Evolutionary conservation across 805 yeast species (phyloP).

Genomic region (Lachancea kluyveri): DNA sequence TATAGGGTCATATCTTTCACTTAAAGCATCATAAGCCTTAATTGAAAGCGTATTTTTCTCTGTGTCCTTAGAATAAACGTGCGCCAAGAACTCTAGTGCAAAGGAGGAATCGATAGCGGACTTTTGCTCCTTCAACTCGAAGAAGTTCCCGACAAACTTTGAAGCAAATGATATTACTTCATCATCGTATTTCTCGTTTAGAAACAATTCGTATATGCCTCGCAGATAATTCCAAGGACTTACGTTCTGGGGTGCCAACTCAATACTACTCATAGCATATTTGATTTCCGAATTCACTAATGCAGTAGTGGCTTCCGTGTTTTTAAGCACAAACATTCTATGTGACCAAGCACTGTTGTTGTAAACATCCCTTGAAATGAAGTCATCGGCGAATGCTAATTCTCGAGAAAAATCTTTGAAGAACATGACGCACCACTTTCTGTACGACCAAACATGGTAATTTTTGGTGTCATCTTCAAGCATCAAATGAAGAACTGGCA

Average conservation of each 20-base stretch:
- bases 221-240: slow-evolving; percentile 79
- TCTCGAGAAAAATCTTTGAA: slow-evolving; percentile 50
- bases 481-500: slow-evolving; percentile 60
- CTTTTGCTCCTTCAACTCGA: slow-evolving; percentile 17
- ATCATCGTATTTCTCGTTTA: slow-evolving; percentile 23
- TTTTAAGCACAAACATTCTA: slow-evolving; percentile 53
- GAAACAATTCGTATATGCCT: slow-evolving; percentile 43
- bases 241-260: slow-evolving; percentile 68
- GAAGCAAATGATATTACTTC: slow-evolving; percentile 42
- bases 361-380: slow-evolving; percentile 58
- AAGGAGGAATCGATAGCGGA: slow-evolving; percentile 41
- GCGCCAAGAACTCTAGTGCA: slow-evolving; percentile 60
- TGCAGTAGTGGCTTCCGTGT: slow-evolving; percentile 12
- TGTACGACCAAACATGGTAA: slow-evolving; percentile 94
- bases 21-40: slow-evolving; percentile 46
- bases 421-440: slow-evolving; percentile 71
- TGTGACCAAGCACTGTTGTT: slow-evolving; percentile 95
- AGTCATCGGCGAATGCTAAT: slow-evolving; percentile 40
- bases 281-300: slow-evolving; percentile 43
- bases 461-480: slow-evolving; percentile 77
- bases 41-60: slow-evolving; percentile 33
- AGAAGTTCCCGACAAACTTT: slow-evolving; percentile 33
- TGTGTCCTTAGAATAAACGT: slow-evolving; percentile 34
- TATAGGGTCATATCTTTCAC: slow-evolving; percentile 51
- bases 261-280: slow-evolving; percentile 45